Evolutionary conservation across 768 basidiomycete species (phyloP), one percentile per base, ranked within the genome.

Genomic region (Butyriboletus loyo): DNA sequence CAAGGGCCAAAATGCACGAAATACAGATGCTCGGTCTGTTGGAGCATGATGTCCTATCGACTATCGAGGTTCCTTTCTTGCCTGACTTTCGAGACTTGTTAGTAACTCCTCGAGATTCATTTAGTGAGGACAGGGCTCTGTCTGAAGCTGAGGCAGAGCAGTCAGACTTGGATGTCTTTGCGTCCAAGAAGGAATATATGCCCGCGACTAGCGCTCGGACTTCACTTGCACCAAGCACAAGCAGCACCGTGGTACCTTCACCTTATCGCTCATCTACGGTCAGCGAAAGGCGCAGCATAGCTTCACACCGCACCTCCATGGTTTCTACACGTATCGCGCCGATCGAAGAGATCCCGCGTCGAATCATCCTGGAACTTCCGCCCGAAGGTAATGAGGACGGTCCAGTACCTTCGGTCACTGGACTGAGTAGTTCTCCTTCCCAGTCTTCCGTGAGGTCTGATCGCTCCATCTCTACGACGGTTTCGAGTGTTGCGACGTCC

Each of bases 1-100:
- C 92, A 6, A 84, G 96, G 28, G 93, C 90, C n/a, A 91, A 92
- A 72, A 96, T 97, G 92, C 91, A 93, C 62, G 91, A 95, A 65
- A 92, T 97, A 35, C 89, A 97, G 64, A 95, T 92, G 89, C 80
- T 97, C 1, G 95, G 95, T 7, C 74, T 96, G 9, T 75, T 96
- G 39, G 93, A 93, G 58, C 90, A 95, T 59, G 93, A 96, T 60
- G 86, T 97, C 28, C 83, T 92, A 21, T 86, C 91, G 5, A 87
- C 86, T 56, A 94, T 97, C 54, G 88, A 90, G 56, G 83, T 97
- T 13, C 94, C 95, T 2, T 87, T 84, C 64, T 70, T 92, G 25
- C 77, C 80, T 8, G 79, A 81, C 28, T 72, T 56, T 30, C 52
- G 59, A 27, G 73, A 75, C 25, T 60, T 62, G 28, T 25, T 56